These are phyloP conservation scores for Ballota nigra DNA, from an alignment of 257 asterid genomes.

Conservation along the genomic window DNA sequence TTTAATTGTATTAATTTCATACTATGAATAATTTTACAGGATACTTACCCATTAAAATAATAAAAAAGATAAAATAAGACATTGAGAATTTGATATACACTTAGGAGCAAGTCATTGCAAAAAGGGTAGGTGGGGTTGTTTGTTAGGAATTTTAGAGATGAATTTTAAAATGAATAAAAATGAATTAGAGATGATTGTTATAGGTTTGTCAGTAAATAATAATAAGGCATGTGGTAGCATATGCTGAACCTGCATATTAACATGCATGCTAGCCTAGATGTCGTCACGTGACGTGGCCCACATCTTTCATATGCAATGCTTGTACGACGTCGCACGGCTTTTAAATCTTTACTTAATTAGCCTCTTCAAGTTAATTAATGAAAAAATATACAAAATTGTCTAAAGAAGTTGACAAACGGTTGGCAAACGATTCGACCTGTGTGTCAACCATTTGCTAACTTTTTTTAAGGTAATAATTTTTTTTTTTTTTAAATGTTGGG, in stretches of 20 bases:
- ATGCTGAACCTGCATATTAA: constrained; percentile 36
- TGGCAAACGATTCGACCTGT: too few relatives aligned
- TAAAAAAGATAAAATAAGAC: too few relatives aligned
- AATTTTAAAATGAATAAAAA: neutral
- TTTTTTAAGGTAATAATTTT: too few relatives aligned
- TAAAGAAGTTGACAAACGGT: too few relatives aligned
- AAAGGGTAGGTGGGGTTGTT: neutral
- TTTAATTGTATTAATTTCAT: too few relatives aligned
- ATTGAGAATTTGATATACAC: too few relatives aligned
- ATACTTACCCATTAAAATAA: too few relatives aligned
- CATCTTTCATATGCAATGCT: neutral
- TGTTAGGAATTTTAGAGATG: neutral
- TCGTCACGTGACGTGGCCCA: constrained; percentile 30
- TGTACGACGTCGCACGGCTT: too few relatives aligned
- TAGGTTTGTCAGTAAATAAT: constrained; percentile 10
- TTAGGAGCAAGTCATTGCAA: neutral
- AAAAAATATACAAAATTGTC: too few relatives aligned
- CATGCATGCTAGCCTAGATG: constrained; percentile 37
- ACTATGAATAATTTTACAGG: too few relatives aligned
- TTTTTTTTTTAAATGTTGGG: too few relatives aligned
- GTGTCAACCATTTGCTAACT: too few relatives aligned
- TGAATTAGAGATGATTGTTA: neutral
- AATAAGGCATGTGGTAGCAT: constrained; percentile 33
- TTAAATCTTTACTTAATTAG: neutral
- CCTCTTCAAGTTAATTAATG: neutral